Base-by-base conservation (phyloP, 2,329 filamentous ascomycete genomes). In the Arachnopeziza araneosa region DNA sequence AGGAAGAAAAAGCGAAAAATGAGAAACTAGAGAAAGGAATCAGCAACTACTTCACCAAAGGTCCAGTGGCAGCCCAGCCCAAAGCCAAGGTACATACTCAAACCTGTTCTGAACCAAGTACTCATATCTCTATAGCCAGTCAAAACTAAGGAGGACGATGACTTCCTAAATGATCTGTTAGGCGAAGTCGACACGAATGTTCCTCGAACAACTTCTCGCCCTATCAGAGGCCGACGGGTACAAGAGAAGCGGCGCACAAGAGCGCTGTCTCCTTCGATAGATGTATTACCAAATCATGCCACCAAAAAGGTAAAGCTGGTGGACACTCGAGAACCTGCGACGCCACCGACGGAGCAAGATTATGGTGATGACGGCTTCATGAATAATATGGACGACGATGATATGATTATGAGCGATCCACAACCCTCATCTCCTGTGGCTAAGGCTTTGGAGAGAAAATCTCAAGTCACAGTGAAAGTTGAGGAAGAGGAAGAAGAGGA, bases 1-100 rank as follows among this genome's bases (percentile, higher is more conserved):
- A 96, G 69, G 91, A 96, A 67, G 92, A 96, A 60, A 86, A 90
- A 65, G 87, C 91, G 60, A 89, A 90, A 72, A 85, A 89, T 70
- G 90, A 96, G 68, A 92, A 90, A 73, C 91, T 92, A 66, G 92
- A 96, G 74, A 89, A 90, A 70, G 89, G 92, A 68, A 98, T 99
- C 72, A 92, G 88, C 75, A 93, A 96, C 70, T 99, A 96, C 76
- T 98, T 99, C 73, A 93, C 84, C 67, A 90, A 89, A 68, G 91
- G 91, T 58, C 83, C 84, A 36, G 79, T 79, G 61, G 82, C 82
- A 65, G 75, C 82, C 55, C 87, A 86, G 60, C 79, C 87, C 17
- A 98, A 97, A 73, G 81, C 89, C 21, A 98, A 96, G 83, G 91
- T 93, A 75, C 60, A 75, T 26, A 9, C 26, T 23, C 12, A 36